Evolutionary conservation across 169 alveolate species (phyloP).

Genomic region (Plasmodium chabaudi): DNA sequence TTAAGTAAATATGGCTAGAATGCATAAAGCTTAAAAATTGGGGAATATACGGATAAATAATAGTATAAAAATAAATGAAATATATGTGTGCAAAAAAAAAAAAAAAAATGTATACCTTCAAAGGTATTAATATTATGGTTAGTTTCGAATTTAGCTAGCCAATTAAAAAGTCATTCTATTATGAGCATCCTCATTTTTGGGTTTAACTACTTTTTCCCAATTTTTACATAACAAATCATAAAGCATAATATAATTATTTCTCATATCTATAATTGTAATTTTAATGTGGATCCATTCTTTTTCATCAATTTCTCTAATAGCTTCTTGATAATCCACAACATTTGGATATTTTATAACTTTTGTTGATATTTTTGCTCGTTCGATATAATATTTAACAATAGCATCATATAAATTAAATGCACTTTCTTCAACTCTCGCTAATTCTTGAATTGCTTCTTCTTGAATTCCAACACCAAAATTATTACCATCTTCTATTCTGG

Average conservation of each 20-base stretch:
- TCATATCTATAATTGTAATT: slow-evolving; percentile 90
- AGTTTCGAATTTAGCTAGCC: too few species aligned
- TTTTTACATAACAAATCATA: slow-evolving; percentile 91
- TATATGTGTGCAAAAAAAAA: too few species aligned
- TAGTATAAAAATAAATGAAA: background rate
- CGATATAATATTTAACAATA: slow-evolving; percentile 89
- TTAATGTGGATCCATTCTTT: slow-evolving; percentile 92
- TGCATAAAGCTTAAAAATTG: too few species aligned
- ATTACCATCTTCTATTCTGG: slow-evolving; percentile 93
- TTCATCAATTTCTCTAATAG: slow-evolving; percentile 90
- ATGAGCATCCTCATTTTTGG: slow-evolving; percentile 88
- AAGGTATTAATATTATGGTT: too few species aligned
- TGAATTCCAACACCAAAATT: slow-evolving; percentile 93
- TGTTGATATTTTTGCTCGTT: slow-evolving; percentile 91
- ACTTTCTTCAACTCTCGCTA: slow-evolving; percentile 91
- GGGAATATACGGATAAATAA: too few species aligned
- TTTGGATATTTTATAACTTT: slow-evolving; percentile 90
- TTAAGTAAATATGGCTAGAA: too few species aligned
- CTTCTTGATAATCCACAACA: slow-evolving; percentile 90
- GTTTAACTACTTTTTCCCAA: slow-evolving; percentile 91
- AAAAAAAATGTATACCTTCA: too few species aligned
- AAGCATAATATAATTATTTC: slow-evolving; percentile 91
- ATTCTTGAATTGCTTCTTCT: slow-evolving; percentile 93
- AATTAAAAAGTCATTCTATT: slow-evolving; percentile 85
- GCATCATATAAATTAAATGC: slow-evolving; percentile 90